Conservation (phyloP, 345 rosid genomes). For the Pistacia integerrima region DNA sequence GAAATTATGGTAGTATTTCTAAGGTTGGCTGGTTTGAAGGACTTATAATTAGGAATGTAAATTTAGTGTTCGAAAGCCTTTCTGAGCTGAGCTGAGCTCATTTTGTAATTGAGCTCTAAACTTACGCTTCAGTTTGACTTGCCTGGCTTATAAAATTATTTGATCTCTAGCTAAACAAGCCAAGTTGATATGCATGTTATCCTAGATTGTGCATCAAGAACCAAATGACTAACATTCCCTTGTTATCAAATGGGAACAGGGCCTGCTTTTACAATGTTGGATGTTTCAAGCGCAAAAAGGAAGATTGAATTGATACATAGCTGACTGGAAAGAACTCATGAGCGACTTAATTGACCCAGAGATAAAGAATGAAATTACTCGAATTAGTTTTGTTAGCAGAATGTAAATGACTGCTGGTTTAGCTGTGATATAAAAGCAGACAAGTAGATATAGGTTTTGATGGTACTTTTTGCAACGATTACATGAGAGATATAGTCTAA, state of each 20-base stretch:
- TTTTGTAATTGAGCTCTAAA: not conserved
- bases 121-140: not conserved
- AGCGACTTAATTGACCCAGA: not conserved
- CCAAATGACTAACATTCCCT: not conserved
- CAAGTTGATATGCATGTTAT: not conserved
- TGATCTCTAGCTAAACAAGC: not conserved
- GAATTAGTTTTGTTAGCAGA: not conserved
- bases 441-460: no score
- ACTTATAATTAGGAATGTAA: not conserved
- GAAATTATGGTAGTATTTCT: not conserved
- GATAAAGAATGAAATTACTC: not conserved
- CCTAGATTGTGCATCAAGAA: not conserved
- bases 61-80: conserved; percentile 2
- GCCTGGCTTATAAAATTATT: not conserved
- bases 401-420: not conserved
- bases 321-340: not conserved
- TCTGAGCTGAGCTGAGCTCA: not conserved
- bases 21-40: not conserved
- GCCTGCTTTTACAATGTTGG: not conserved
- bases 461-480: no score
- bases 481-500: not conserved
- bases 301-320: not conserved
- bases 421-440: no score
- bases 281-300: not conserved
- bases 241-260: not conserved